Percentiles rank a stretch among this genome's conserved stretches.
Conservation (phyloP, 2,329 filamentous ascomycete genomes). For the Phaeosphaeriaceae sp. region DNA sequence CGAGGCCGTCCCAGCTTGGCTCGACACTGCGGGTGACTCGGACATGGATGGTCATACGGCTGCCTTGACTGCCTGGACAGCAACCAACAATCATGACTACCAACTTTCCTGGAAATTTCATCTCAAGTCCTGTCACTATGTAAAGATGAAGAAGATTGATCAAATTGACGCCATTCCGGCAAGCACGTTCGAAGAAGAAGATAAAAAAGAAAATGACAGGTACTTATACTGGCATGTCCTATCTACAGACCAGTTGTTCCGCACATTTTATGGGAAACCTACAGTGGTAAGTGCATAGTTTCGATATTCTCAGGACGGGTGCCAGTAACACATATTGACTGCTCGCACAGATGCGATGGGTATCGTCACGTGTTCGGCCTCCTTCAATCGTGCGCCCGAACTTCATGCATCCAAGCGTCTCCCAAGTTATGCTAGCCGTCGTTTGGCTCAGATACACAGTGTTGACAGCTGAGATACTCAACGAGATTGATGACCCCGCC, state of each 20-base stretch:
- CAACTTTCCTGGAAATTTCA: slow-evolving; percentile 41
- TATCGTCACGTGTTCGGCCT: slow-evolving; percentile 23
- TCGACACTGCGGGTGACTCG: slow-evolving; percentile 19
- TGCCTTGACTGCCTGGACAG: slow-evolving; percentile 30
- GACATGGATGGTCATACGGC: slow-evolving; percentile 31
- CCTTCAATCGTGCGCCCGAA: slow-evolving; percentile 23
- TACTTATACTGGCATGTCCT: slow-evolving; percentile 34
- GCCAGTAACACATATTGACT: neutral
- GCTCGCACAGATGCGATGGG: slow-evolving; percentile 20
- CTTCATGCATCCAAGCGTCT: slow-evolving; percentile 26
- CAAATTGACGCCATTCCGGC: slow-evolving; percentile 27
- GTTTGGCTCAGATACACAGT: slow-evolving; percentile 31
- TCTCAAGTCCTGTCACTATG: slow-evolving; percentile 31
- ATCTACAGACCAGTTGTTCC: slow-evolving; percentile 33
- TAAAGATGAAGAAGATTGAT: slow-evolving; percentile 28
- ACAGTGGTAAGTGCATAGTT: slow-evolving; percentile 14
- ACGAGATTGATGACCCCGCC: slow-evolving; percentile 20
- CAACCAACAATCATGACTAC: slow-evolving; percentile 35
- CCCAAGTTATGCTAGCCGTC: slow-evolving; percentile 20
- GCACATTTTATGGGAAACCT: slow-evolving; percentile 37
- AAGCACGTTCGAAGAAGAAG: slow-evolving; percentile 30
- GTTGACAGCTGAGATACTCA: slow-evolving; percentile 25
- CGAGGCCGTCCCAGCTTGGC: slow-evolving; percentile 36
- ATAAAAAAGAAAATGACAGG: slow-evolving; percentile 17
- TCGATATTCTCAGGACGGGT: neutral